These are phyloP conservation scores for Candida sp. DNA, from an alignment of 1,139 yeast genomes.

Conservation along the genomic window DNA sequence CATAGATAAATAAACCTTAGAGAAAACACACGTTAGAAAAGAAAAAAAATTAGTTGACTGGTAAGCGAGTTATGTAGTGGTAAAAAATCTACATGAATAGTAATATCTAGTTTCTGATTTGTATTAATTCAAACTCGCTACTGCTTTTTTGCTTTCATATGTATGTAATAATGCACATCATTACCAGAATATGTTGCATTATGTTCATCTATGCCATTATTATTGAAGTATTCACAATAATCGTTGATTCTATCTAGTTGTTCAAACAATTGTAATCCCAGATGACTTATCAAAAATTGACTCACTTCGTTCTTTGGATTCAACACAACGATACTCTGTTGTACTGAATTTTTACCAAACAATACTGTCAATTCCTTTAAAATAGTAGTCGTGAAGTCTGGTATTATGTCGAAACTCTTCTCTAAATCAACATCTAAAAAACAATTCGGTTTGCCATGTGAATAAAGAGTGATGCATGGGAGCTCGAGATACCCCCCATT, in stretches of 20 bases:
- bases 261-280: constrained; percentile 29
- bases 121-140: background rate
- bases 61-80: too few relatives aligned
- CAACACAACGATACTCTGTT: constrained; percentile 26
- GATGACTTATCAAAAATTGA: constrained; percentile 27
- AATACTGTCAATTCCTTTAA: constrained; percentile 19
- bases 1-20: too few relatives aligned
- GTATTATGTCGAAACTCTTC: constrained; percentile 20
- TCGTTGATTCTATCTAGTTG: constrained; percentile 30
- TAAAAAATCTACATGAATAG: too few relatives aligned
- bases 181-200: constrained; percentile 11
- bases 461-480: constrained; percentile 17
- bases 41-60: too few relatives aligned
- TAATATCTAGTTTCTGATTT: too few relatives aligned
- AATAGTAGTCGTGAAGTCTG: constrained; percentile 21
- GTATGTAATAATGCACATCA: constrained; percentile 27
- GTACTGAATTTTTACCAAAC: constrained; percentile 35
- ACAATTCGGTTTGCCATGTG: background rate
- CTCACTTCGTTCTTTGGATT: constrained; percentile 31
- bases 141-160: constrained; percentile 26
- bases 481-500: constrained; percentile 34
- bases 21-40: too few relatives aligned
- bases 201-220: constrained; percentile 7
- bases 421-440: constrained; percentile 14
- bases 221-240: constrained; percentile 21